A percentile compares a stretch with the other conserved stretches of the same genome.
Evolutionary conservation across 805 yeast genomes (phyloP).

Genomic region (Metschnikowia continentalis): DNA sequence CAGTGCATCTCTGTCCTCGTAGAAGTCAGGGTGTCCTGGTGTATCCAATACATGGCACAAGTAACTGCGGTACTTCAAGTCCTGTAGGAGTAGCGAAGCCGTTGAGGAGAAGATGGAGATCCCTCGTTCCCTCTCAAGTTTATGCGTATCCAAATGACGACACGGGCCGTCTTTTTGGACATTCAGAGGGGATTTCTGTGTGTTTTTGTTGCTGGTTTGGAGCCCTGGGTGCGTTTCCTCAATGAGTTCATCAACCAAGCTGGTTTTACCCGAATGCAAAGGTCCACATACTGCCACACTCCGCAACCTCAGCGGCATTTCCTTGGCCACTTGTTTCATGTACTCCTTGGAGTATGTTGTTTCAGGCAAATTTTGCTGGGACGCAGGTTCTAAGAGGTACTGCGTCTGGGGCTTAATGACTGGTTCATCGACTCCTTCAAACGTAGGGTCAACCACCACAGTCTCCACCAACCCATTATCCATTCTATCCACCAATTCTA

Average conservation of each 20-base stretch:
- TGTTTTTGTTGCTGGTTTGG: slow-evolving; percentile 25
- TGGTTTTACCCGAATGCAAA: slow-evolving; percentile 81
- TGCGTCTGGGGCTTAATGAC: slow-evolving; percentile 52
- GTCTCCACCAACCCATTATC: slow-evolving; percentile 9
- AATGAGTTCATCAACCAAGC: slow-evolving; percentile 65
- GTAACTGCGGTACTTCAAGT: slow-evolving; percentile 47
- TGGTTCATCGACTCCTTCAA: slow-evolving; percentile 45
- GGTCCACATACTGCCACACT: slow-evolving; percentile 80
- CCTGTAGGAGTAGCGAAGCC: slow-evolving; percentile 55
- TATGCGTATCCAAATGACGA: slow-evolving; percentile 69
- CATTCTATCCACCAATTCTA: too few relatives aligned
- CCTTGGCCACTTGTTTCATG: slow-evolving; percentile 43
- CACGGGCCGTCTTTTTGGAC: slow-evolving; percentile 33
- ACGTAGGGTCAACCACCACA: slow-evolving; percentile 15
- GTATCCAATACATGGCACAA: slow-evolving; percentile 70
- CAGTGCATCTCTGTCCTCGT: slow-evolving; percentile 65
- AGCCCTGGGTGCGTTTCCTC: slow-evolving; percentile 52
- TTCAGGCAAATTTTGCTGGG: slow-evolving; percentile 45
- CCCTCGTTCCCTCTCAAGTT: slow-evolving; percentile 67
- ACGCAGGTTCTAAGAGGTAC: slow-evolving; percentile 38
- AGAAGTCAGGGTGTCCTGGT: slow-evolving; percentile 88
- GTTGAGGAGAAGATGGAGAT: slow-evolving; percentile 62
- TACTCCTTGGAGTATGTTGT: slow-evolving; percentile 61
- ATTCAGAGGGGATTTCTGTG: too few relatives aligned
- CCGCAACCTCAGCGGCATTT: slow-evolving; percentile 60